Base-by-base conservation (phyloP, 257 asterid species). In the Primulina huaijiensis region DNA sequence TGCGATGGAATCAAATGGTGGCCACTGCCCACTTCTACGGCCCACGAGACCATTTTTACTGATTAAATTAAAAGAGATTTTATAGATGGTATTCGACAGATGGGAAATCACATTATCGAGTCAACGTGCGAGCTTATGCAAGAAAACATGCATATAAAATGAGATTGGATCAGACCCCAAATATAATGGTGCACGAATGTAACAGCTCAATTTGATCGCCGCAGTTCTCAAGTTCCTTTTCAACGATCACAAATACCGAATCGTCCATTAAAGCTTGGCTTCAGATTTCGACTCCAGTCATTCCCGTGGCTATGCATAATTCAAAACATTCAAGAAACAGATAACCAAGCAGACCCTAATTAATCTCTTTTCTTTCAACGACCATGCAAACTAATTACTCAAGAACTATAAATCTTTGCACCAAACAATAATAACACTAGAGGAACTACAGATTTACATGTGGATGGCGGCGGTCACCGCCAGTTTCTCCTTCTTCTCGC, bases 401-500 rank as follows among this genome's bases (percentile, higher is more conserved):
- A 72, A 21, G 59, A 74, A 64, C 66, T 20, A 21, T 16, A 43
- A 73, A 46, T 69, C 57, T 30, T 19, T 70, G 27, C 64, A 50
- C 40, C 58, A 29, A 9, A 43, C 29, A 52, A 63, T 11, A 5
- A 17, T 19, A 21, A 33, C 61, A 71, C 55, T 33, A 21, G 60
- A 71, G 63, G 52, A 66, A 33, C 19, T 53, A 16, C 77, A 40
- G 23, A 72, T 95, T 86, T 62, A 90, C 98, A 63, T 88, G 92
- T 10, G 87, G 90, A 73, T 87, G 95, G 81, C 88, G 85, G 78
- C 83, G 95, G 37, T 75, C 81, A 53, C 73, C 69, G 23, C 71
- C 68, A 17, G 62, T 73, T 5, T 72, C 80, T 2, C 69, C 79
- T 7, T 74, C 78, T 8, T 69, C 82, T 7, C 89, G 89, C 71